Base-by-base conservation (phyloP, 495 filamentous ascomycete genomes). In the Penicillium bialowiezense region DNA sequence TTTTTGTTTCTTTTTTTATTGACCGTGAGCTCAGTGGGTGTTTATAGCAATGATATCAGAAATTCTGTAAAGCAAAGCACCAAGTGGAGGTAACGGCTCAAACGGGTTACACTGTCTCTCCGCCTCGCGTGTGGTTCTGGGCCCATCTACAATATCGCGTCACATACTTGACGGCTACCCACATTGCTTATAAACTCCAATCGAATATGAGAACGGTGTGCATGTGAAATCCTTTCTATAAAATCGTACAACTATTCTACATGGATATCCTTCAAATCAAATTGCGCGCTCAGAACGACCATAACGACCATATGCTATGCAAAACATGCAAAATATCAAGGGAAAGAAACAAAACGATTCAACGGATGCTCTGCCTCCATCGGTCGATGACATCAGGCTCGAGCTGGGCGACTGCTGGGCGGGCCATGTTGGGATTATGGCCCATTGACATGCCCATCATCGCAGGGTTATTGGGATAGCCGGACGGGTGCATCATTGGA, bases 331-430 rank as follows among this genome's bases (percentile, higher is more conserved):
- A 52, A 45, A 37, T 23, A 44, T 26, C 23, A 40, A 41, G 50
- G 15, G 24, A 44, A 47, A 17, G 6, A 46, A 52, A 50, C 13
- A 48, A 42, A 34, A 43, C 40, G 45, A 17, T 14, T 56, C 54
- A 72, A 23, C 59, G 59, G 38, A 97, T 81, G 56, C 89, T 88
- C 69, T 89, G 84, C 58, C 92, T 81, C 92, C 92, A 97, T 49
- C 86, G 79, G 69, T 97, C 90, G 58, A 97, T 90, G 71, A 88
- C 80, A 44, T 88, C 88, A 59, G 82, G 77, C 61, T 88, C 87
- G 26, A 69, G 74, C n/a, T 75, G 70, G 43, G 83, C 77, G 50
- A 78, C 56, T 18, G 55, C 52, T 26, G 65, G 58, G 34, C 56
- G 54, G 7, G 67, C 56, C 55, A 60, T 62, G 48, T 63, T 67